Conservation (phyloP, 1,139 yeast genomes). For the Arxiozyma telluris region DNA sequence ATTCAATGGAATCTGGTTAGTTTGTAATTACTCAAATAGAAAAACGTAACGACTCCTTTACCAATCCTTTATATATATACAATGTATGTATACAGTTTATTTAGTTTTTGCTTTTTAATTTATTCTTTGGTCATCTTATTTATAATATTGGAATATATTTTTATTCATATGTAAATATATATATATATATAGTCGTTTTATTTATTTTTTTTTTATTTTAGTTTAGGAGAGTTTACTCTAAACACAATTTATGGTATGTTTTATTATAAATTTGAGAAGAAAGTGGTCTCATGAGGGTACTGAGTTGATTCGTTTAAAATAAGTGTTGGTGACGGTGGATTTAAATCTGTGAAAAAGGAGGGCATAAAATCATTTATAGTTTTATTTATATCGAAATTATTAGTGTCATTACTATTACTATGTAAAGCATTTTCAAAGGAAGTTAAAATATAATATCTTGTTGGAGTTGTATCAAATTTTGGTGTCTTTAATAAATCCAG, state of each 20-base stretch:
- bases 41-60: too few species aligned
- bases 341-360: neutral
- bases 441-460: slow-evolving; percentile 1
- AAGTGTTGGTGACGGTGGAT: neutral
- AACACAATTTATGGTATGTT: neutral
- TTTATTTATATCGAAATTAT: neutral
- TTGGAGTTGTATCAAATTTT: slow-evolving; percentile 7
- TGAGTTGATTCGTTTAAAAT: neutral
- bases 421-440: neutral
- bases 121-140: neutral
- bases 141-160: neutral
- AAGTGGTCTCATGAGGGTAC: neutral
- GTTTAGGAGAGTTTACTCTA: too few species aligned
- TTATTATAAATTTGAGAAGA: neutral
- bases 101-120: neutral
- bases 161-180: too few species aligned
- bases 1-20: slow-evolving; percentile 7
- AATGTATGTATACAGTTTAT: too few species aligned
- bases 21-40: slow-evolving; percentile 3
- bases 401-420: neutral
- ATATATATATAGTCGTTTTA: too few species aligned
- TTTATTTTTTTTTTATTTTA: too few species aligned
- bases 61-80: neutral
- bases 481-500: slow-evolving; percentile 9
- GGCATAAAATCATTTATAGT: too few species aligned